phyloP scores from a whole-genome alignment of 2,329 filamentous ascomycete genomes.

The Juglanconis sp. region DNA sequence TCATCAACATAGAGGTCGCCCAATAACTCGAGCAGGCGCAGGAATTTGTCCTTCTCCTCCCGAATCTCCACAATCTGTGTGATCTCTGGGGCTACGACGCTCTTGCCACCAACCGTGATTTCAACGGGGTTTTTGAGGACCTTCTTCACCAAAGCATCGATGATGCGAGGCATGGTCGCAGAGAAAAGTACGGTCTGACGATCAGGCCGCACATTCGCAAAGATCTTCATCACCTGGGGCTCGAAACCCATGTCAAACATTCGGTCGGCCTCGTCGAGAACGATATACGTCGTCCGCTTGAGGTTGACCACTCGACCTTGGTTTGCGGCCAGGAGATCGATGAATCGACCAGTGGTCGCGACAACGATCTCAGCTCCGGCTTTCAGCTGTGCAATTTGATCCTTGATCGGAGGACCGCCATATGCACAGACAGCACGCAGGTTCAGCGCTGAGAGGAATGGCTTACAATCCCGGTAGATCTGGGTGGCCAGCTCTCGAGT shows the following conservation, averaged over 20 bases:
- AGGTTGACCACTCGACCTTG: conserved; percentile 92
- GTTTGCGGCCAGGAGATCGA: conserved; percentile 91
- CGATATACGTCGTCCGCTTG: conserved; percentile 84
- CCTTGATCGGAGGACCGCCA: conserved; percentile 91
- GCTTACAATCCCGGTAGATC: conserved; percentile 91
- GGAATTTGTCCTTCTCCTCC: conserved; percentile 78
- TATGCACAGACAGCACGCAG: conserved; percentile 89
- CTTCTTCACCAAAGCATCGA: conserved; percentile 87
- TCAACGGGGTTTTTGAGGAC: conserved; percentile 81
- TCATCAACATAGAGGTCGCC: conserved; percentile 83
- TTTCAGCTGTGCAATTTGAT: conserved; percentile 95
- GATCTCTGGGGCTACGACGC: conserved; percentile 85
- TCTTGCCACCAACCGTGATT: conserved; percentile 86
- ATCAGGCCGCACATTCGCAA: conserved; percentile 86
- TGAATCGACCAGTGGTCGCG: conserved; percentile 91
- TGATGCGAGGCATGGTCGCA: conserved; percentile 90
- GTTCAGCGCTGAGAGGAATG: conserved; percentile 82
- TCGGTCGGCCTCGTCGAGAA: conserved; percentile 93
- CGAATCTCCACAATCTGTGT: conserved; percentile 89
- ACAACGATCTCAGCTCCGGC: conserved; percentile 93
- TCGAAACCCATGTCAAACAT: conserved; percentile 99
- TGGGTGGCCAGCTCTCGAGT: conserved; percentile 92
- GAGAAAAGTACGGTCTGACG: conserved; percentile 95
- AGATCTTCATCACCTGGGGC: conserved; percentile 95
- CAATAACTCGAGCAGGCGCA: conserved; percentile 78